A percentile compares a stretch with the other conserved stretches of the same genome.
Evolutionary conservation across 768 basidiomycete genomes (phyloP).

Genomic region (Boletus subcaerulescens): DNA sequence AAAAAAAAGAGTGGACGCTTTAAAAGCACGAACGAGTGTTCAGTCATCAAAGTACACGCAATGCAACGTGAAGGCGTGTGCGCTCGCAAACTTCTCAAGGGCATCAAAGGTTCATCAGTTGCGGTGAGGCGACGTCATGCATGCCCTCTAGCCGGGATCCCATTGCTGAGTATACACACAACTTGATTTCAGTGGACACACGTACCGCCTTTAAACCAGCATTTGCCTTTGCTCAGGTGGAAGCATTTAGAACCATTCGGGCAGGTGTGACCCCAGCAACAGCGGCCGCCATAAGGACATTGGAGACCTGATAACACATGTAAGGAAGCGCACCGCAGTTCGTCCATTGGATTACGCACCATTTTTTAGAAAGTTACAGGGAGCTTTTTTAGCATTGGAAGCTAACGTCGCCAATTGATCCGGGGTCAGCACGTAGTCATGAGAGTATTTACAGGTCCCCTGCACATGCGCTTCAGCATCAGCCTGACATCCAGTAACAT

Average conservation of each 20-base stretch:
- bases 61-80: background rate
- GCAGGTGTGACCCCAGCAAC: constrained; percentile 84
- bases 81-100: constrained; percentile 6
- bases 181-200: background rate
- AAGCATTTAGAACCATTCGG: constrained; percentile 71
- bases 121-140: constrained; percentile 30
- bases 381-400: constrained; percentile 79
- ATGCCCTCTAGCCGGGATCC: constrained; percentile 35
- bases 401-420: constrained; percentile 72
- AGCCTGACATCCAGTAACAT: constrained; percentile 1
- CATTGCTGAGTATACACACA: constrained; percentile 3
- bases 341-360: constrained; percentile 37
- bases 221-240: constrained; percentile 75
- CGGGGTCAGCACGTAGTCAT: constrained; percentile 68
- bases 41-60: constrained; percentile 4
- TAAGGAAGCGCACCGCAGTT: constrained; percentile 5
- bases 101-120: constrained; percentile 21
- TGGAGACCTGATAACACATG: constrained; percentile 46
- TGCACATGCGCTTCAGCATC: constrained; percentile 25
- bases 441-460: constrained; percentile 79
- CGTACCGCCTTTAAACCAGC: constrained; percentile 81
- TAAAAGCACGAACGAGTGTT: constrained; percentile 21
- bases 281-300: constrained; percentile 72
- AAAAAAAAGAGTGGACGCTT: constrained; percentile 23
- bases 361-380: constrained; percentile 82